Conservation (phyloP, 129 eudicot genomes). For the Pseudognaphalium luteoalbum region DNA sequence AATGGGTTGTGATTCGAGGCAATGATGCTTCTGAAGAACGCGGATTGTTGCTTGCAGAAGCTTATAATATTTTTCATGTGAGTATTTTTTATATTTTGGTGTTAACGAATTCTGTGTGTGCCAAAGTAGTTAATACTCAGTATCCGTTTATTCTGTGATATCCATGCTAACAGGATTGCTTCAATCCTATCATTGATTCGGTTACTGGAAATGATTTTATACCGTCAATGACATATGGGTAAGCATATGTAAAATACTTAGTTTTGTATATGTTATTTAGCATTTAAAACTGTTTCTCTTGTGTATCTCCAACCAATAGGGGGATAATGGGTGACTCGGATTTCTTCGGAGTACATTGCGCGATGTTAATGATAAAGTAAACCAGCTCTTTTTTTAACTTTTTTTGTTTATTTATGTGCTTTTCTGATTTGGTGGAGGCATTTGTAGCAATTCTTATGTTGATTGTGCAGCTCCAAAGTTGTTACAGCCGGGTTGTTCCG, state of each 20-base stretch:
- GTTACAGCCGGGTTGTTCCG: constrained; percentile 80
- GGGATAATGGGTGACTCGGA: constrained; percentile 54
- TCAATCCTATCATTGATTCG: constrained; percentile 74
- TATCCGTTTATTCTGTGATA: constrained; percentile 1
- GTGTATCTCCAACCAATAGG: too few relatives aligned
- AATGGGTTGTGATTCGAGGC: constrained; percentile 70
- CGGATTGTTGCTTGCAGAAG: constrained; percentile 57
- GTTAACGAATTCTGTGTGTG: constrained; percentile 4
- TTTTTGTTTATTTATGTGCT: neutral
- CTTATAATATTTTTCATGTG: constrained; percentile 76
- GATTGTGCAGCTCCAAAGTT: constrained; percentile 61
- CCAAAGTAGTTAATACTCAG: too few relatives aligned
- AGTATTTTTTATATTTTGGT: constrained; percentile 27
- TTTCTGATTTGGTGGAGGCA: neutral
- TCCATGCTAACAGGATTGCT: constrained; percentile 53
- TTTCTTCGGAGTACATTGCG: constrained; percentile 78
- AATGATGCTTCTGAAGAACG: constrained; percentile 50
- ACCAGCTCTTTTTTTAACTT: constrained; percentile 11
- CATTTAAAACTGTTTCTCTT: too few relatives aligned
- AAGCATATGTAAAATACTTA: constrained; percentile 1
- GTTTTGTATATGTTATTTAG: neutral
- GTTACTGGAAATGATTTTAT: constrained; percentile 67
- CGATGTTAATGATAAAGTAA: constrained; percentile 69
- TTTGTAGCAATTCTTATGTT: constrained; percentile 10
- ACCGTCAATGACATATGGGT: constrained; percentile 90